Evolutionary conservation across 2,329 filamentous ascomycete genomes (phyloP).

Genomic region (Tolypocladium endophyticum): DNA sequence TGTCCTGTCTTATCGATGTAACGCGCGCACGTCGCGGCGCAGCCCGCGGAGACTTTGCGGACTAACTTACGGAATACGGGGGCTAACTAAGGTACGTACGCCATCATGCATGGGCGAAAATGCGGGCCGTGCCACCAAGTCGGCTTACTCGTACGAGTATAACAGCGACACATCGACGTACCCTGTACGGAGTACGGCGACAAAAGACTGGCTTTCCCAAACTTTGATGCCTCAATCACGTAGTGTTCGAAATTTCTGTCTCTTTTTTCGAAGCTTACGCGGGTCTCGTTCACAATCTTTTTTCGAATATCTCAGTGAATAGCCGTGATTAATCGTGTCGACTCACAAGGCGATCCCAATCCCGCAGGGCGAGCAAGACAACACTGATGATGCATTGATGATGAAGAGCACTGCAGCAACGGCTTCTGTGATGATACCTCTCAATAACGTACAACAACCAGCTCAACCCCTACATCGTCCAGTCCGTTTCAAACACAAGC

Average conservation of each 20-base stretch:
- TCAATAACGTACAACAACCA: background rate
- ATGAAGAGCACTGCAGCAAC: background rate
- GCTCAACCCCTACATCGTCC: background rate
- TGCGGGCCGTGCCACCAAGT: background rate
- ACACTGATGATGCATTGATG: background rate
- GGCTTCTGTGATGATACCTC: background rate
- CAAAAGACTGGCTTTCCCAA: too few relatives aligned
- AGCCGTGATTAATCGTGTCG: background rate
- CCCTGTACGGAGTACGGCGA: too few relatives aligned
- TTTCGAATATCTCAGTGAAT: background rate
- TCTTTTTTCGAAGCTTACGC: background rate
- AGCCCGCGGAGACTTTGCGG: too few relatives aligned
- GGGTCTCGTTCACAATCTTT: background rate
- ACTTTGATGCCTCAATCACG: background rate
- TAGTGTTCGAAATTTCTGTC: background rate
- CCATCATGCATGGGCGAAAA: background rate
- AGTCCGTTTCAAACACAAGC: background rate
- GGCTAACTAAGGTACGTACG: background rate
- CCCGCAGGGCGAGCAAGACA: background rate
- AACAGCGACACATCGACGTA: too few relatives aligned
- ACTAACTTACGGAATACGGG: too few relatives aligned
- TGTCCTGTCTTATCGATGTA: conserved; percentile 3
- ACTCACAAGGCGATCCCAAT: background rate
- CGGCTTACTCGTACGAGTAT: too few relatives aligned
- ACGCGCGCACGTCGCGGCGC: background rate